Conservation (phyloP, 2,329 filamentous ascomycete genomes). For the Plenodomus biglobosus region DNA sequence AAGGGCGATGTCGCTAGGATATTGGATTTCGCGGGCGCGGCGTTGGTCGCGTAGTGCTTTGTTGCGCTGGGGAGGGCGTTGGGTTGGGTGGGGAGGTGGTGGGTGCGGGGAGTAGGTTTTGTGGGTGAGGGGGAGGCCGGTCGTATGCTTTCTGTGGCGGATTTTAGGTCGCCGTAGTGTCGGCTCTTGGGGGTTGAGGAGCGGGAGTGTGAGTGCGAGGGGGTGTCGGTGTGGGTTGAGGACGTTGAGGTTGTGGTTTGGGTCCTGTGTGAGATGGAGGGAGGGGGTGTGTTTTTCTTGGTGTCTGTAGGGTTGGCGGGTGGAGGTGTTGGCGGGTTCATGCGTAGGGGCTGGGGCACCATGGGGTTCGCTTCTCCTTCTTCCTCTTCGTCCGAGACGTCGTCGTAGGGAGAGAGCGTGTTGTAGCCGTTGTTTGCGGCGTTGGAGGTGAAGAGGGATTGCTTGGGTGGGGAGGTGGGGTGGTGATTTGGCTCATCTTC, state of each 20-base stretch:
- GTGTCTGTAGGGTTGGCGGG: constrained; percentile 23
- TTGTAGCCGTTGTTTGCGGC: constrained; percentile 31
- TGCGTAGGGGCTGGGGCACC: constrained; percentile 48
- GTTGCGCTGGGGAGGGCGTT: constrained; percentile 31
- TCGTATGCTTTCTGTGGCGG: constrained; percentile 41
- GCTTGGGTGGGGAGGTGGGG: constrained; percentile 16
- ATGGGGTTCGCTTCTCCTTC: constrained; percentile 31
- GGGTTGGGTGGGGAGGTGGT: constrained; percentile 3
- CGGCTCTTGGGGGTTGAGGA: constrained; percentile 45
- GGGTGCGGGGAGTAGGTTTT: constrained; percentile 18
- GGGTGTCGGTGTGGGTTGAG: constrained; percentile 32
- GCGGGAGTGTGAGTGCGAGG: constrained; percentile 32
- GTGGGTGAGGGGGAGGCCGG: constrained; percentile 30
- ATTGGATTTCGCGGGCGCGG: constrained; percentile 7
- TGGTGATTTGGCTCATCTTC: constrained; percentile 18
- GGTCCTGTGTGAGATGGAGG: constrained; percentile 23
- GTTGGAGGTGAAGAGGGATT: constrained; percentile 29
- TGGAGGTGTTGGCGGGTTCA: constrained; percentile 50
- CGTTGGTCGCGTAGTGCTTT: constrained; percentile 31
- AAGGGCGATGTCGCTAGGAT: constrained; percentile 26
- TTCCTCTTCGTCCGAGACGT: constrained; percentile 34
- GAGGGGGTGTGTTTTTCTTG: constrained; percentile 19
- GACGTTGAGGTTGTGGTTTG: constrained; percentile 30
- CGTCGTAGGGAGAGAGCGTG: constrained; percentile 28
- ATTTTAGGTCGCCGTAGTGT: constrained; percentile 52